Percentiles rank a stretch among this genome's conserved stretches.
Conservation (phyloP, 192 early-diverging fungal genomes). For the Mortierella hygrophila region DNA sequence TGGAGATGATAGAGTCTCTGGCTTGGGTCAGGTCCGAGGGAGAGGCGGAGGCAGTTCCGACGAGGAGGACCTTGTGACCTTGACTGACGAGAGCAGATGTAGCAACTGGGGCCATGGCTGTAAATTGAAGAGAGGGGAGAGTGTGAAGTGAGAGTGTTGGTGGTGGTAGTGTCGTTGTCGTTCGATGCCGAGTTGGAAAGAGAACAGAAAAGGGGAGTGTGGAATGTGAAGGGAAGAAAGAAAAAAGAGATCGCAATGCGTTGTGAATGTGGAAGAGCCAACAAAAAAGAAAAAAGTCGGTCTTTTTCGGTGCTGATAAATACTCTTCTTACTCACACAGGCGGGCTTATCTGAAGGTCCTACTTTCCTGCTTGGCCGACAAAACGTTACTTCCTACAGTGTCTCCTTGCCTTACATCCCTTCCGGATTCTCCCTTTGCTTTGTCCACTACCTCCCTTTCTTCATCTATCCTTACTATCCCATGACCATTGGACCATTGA, state of each 20-base stretch:
- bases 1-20: conserved; percentile 55
- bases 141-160: background rate
- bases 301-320: background rate
- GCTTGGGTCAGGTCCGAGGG: conserved; percentile 58
- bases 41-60: conserved; percentile 58
- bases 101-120: conserved; percentile 35
- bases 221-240: background rate
- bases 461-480: background rate
- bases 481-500: background rate
- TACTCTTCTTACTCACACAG: background rate
- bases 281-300: background rate
- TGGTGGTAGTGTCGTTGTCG: background rate
- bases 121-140: background rate
- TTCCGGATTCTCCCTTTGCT: background rate
- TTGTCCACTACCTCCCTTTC: background rate
- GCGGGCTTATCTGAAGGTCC: background rate
- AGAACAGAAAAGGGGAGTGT: background rate
- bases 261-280: background rate
- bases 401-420: background rate
- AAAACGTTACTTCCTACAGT: background rate
- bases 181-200: background rate
- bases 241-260: background rate
- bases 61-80: conserved; percentile 62
- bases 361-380: background rate
- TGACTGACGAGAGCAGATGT: conserved; percentile 53